A percentile compares a stretch with the other conserved stretches of the same genome.
Evolutionary conservation across 768 basidiomycete genomes (phyloP).

Genomic region (Lactarius tabidus): DNA sequence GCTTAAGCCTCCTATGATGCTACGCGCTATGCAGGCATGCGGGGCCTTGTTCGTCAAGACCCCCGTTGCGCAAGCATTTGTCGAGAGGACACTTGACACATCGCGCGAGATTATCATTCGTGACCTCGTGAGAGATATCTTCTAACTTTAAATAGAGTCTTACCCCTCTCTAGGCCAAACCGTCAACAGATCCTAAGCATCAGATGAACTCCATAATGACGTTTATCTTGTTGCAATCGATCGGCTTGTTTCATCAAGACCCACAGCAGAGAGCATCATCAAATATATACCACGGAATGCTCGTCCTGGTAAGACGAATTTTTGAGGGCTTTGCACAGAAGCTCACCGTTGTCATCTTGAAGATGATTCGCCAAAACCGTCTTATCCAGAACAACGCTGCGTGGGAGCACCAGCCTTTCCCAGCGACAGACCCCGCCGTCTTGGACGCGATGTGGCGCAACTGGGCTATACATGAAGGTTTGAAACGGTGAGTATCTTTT

Average conservation of each 20-base stretch:
- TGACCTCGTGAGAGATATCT: conserved; percentile 48
- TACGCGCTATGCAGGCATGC: conserved; percentile 56
- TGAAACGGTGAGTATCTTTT: conserved; percentile 43
- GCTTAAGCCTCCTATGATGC: conserved; percentile 46
- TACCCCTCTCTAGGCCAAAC: conserved; percentile 26
- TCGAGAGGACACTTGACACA: conserved; percentile 41
- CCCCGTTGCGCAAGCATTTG: conserved; percentile 44
- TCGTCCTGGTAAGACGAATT: conserved; percentile 47
- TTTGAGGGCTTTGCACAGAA: background rate
- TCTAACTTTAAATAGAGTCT: background rate
- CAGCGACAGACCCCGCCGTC: conserved; percentile 33
- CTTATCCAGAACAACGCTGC: conserved; percentile 41
- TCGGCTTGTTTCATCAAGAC: conserved; percentile 52
- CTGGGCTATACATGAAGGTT: conserved; percentile 54
- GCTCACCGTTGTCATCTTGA: conserved; percentile 14
- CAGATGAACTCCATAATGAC: conserved; percentile 42
- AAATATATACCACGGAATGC: conserved; percentile 55
- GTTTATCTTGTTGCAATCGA: conserved; percentile 51
- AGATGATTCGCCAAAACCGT: conserved; percentile 40
- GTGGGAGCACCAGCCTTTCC: conserved; percentile 39
- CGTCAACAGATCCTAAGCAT: conserved; percentile 27
- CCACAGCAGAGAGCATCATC: conserved; percentile 45
- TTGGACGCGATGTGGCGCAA: conserved; percentile 49
- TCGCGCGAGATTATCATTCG: conserved; percentile 47
- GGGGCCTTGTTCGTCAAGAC: conserved; percentile 57